These are phyloP conservation scores for Piromyces sp. DNA, from an alignment of 192 early-diverging fungal genomes.

Conservation along the genomic window DNA sequence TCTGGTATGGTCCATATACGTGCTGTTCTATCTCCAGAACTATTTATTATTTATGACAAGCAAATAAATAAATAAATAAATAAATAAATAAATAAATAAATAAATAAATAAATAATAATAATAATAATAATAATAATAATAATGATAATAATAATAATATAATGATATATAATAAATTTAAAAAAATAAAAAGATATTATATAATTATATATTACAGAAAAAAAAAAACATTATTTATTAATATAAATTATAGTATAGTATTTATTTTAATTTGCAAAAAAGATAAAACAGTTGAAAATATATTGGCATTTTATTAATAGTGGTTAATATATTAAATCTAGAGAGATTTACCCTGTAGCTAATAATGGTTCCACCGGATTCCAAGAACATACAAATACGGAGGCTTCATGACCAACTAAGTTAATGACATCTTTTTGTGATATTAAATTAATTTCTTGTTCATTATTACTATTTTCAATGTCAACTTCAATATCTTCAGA, in stretches of 20 bases:
- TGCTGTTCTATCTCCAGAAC: constrained; percentile 65
- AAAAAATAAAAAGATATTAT: no score
- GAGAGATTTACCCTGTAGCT: no score
- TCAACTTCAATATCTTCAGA: background rate
- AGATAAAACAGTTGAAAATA: no score
- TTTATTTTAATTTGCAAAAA: no score
- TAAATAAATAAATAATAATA: constrained; percentile 5
- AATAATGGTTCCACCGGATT: background rate
- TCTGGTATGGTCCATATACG: constrained; percentile 68
- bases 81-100: background rate
- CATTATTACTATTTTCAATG: background rate
- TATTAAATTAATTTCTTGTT: background rate
- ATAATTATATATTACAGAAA: no score
- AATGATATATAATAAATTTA: no score
- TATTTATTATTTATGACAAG: constrained; percentile 4
- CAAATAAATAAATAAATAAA: background rate
- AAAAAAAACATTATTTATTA: no score
- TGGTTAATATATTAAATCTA: no score
- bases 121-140: constrained; percentile 4
- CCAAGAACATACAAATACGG: constrained; percentile 1
- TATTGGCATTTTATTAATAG: no score
- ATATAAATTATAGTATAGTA: no score
- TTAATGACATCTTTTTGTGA: background rate
- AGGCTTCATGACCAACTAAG: background rate
- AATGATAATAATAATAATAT: no score